Evolutionary conservation across 148 eudicot species (phyloP).

Genomic region (Oxyria digyna): DNA sequence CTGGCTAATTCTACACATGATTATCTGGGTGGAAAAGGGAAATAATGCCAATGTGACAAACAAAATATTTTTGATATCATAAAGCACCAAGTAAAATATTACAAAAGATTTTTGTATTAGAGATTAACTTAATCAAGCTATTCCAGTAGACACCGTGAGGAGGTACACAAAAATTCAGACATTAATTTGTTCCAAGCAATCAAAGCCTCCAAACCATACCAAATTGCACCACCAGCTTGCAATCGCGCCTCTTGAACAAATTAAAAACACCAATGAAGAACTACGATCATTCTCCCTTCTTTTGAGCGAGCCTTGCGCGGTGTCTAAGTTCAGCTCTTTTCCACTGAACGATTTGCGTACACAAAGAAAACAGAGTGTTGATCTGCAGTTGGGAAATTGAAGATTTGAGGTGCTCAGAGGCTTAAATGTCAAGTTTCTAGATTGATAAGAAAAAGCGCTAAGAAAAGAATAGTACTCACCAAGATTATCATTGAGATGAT

Average conservation of each 20-base stretch:
- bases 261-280: background rate
- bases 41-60: background rate
- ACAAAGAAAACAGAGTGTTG: conserved; percentile 70
- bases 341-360: conserved; percentile 71
- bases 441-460: background rate
- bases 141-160: background rate
- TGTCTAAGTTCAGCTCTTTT: conserved; percentile 90
- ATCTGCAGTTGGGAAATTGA: conserved; percentile 31
- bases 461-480: conserved; percentile 37
- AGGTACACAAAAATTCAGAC: background rate
- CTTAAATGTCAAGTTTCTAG: background rate
- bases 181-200: background rate
- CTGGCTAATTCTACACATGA: too few species aligned
- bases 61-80: background rate
- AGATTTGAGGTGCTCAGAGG: background rate
- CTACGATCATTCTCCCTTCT: conserved; percentile 23
- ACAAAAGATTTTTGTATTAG: background rate
- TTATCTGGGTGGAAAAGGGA: background rate
- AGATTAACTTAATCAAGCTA: background rate
- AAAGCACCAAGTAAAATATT: background rate
- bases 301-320: conserved; percentile 63
- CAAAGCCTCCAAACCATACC: background rate
- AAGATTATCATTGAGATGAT: conserved; percentile 66
- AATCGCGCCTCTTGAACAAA: background rate
- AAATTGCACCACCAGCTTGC: background rate